These are phyloP conservation scores for Zygoascus tannicola DNA, from an alignment of 805 yeast species.

Conservation along the genomic window DNA sequence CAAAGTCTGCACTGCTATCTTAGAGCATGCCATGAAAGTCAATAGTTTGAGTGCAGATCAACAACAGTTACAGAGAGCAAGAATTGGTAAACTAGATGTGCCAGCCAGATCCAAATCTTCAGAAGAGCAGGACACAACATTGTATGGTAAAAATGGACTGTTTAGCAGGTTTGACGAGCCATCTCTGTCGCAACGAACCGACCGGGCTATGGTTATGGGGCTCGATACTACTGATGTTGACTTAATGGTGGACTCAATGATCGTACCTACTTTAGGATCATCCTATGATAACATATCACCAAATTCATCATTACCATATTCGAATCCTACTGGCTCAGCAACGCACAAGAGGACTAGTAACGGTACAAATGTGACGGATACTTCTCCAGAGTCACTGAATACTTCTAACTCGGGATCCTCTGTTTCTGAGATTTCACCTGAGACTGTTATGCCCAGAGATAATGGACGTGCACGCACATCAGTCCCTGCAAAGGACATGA, in stretches of 20 bases:
- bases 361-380: conserved; percentile 1
- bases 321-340: conserved; percentile 3
- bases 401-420: background rate
- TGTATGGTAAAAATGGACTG: background rate
- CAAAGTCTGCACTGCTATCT: background rate
- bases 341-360: background rate
- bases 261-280: conserved; percentile 4
- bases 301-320: background rate
- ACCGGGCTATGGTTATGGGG: conserved; percentile 10
- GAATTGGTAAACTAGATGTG: background rate
- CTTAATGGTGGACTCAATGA: conserved; percentile 4
- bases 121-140: background rate
- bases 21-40: background rate
- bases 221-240: conserved; percentile 14
- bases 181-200: background rate
- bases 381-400: conserved; percentile 10
- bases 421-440: background rate
- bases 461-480: background rate
- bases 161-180: background rate
- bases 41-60: background rate
- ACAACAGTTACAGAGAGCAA: background rate
- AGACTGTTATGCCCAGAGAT: background rate
- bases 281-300: background rate
- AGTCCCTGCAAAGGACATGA: background rate
- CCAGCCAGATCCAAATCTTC: too few species aligned